A percentile compares a stretch with the other conserved stretches of the same genome.
Conservation (phyloP, 2,329 filamentous ascomycete species). For the Pestalotiopsis sp. region DNA sequence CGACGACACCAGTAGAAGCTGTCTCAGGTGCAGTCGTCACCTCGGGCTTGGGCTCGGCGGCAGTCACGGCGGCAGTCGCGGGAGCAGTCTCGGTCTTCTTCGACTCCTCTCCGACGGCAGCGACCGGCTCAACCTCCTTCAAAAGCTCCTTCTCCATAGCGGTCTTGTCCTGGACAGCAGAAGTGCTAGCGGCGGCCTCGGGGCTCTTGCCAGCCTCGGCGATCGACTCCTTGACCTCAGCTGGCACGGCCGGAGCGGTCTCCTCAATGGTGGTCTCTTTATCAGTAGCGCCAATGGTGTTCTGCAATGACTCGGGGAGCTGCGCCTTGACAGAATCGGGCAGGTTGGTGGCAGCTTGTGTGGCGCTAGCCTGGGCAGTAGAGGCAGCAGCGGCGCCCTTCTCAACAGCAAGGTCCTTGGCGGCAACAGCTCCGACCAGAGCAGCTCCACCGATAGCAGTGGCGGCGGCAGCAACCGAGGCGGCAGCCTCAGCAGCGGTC, state of each 20-base stretch:
- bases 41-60: slow-evolving; percentile 19
- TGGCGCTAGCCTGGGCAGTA: slow-evolving; percentile 26
- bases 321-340: slow-evolving; percentile 57
- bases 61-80: slow-evolving; percentile 19
- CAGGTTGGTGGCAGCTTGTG: slow-evolving; percentile 44
- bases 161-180: slow-evolving; percentile 76
- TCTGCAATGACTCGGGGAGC: slow-evolving; percentile 53
- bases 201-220: slow-evolving; percentile 61
- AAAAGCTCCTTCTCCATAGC: slow-evolving; percentile 75
- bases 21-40: slow-evolving; percentile 2
- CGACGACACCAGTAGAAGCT: slow-evolving; percentile 13
- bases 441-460: slow-evolving; percentile 41
- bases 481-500: slow-evolving; percentile 44
- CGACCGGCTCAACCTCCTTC: slow-evolving; percentile 57
- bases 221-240: slow-evolving; percentile 61
- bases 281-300: slow-evolving; percentile 45
- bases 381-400: slow-evolving; percentile 42
- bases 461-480: slow-evolving; percentile 44
- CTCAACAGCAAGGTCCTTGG: slow-evolving; percentile 43
- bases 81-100: slow-evolving; percentile 23
- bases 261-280: slow-evolving; percentile 47
- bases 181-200: slow-evolving; percentile 71
- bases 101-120: slow-evolving; percentile 32
- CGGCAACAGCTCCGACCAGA: slow-evolving; percentile 37
- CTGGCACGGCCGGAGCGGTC: slow-evolving; percentile 54